Base-by-base conservation (phyloP, 164 flowering plant genomes). In the Stephania yunnanensis region DNA sequence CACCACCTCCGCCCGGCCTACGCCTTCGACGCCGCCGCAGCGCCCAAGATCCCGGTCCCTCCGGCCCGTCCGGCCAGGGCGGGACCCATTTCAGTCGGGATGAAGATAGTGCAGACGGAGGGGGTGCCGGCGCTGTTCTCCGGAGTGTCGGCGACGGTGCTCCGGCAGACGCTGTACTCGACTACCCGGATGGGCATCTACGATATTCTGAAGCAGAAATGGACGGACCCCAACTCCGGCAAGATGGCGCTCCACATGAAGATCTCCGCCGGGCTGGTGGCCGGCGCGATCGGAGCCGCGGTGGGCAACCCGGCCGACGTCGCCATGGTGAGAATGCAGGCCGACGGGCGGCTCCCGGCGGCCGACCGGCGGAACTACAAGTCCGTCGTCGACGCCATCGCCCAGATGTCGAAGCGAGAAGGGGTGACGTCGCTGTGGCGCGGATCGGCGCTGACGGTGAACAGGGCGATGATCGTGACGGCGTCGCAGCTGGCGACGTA, bases 291-390 rank as follows among this genome's bases (percentile, higher is more conserved):
- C 61, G 95, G 98, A 0, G 98, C 98, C 2, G 92, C 95, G 50
- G 89, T 88, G 7, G 97, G 98, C 1, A 94, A 94, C 83, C 98
- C 98, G 0, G 97, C 98, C 20, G 97, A 94, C 80, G 93, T 94
- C 25, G 95, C 98, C 7, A 94, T 94, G 98, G 98, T 94, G 12
- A 86, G 95, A 15, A 94, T 92, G 98, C 98, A 92, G 53, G 98
- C 95, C 63, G 98, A 94, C 82, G 97, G 97, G 3, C 82, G 97
- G 5, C 94, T 94, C 22, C 98, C 98, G 1, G 11, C 30, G 31
- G 84, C 82, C 1, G 84, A 92, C 75, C 92, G 97, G 17, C 86
- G 97, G 4, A 94, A 94, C 80, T 94, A 94, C 91, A 84, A 80
- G 71, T 82, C 89, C 82, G 97, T 91, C 8, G 74, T 84, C 17